phyloP scores from a whole-genome alignment of 441 rosid species.

The Bocquillonia castaneifolia region DNA sequence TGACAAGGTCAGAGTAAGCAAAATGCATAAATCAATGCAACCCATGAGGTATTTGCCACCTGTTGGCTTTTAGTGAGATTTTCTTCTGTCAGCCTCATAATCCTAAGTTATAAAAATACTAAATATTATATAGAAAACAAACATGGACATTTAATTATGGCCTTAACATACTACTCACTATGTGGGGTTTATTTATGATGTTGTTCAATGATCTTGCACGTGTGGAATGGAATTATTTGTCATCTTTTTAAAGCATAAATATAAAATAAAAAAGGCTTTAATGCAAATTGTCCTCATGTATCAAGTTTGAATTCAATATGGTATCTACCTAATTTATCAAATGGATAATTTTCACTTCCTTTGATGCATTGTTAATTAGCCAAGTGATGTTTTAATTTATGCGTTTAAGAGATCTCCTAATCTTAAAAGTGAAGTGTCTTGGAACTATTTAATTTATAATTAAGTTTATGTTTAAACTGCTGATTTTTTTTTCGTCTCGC shows the following conservation, averaged over 20 bases:
- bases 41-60: neutral
- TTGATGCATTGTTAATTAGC: too few relatives aligned
- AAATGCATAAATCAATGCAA: constrained; percentile 25
- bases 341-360: too few relatives aligned
- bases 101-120: too few relatives aligned
- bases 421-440: too few relatives aligned
- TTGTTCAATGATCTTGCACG: neutral
- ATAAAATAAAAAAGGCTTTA: neutral
- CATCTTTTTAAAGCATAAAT: neutral
- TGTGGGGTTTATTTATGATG: neutral
- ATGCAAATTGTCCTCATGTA: neutral
- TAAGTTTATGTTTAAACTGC: too few relatives aligned
- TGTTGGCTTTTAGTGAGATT: neutral
- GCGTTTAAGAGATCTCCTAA: too few relatives aligned
- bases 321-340: neutral
- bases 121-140: neutral
- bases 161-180: neutral
- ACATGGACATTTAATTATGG: neutral
- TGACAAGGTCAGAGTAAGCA: constrained; percentile 20
- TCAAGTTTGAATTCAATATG: neutral
- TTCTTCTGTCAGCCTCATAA: neutral
- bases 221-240: neutral
- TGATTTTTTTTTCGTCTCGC: too few relatives aligned
- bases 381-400: too few relatives aligned
- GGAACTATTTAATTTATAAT: too few relatives aligned